These are phyloP conservation scores for Cladosporium sp. DNA, from an alignment of 2,329 filamentous ascomycete species.

Conservation along the genomic window DNA sequence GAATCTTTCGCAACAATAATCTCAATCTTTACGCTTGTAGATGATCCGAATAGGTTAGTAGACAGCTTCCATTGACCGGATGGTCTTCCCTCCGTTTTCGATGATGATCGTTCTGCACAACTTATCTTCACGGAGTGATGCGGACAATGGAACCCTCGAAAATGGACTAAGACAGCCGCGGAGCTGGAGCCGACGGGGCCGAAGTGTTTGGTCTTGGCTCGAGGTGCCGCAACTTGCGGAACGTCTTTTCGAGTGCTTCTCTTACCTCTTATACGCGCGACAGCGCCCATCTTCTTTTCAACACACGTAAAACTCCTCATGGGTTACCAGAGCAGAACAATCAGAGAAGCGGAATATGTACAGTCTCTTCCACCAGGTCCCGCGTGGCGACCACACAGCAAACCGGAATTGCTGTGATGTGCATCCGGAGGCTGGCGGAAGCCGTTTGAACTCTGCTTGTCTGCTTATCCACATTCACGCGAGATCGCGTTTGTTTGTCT, in stretches of 20 bases:
- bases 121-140: too few relatives aligned
- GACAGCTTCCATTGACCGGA: too few relatives aligned
- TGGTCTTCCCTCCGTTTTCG: too few relatives aligned
- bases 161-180: too few relatives aligned
- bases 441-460: neutral
- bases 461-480: neutral
- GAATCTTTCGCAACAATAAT: too few relatives aligned
- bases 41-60: too few relatives aligned
- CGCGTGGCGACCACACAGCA: neutral
- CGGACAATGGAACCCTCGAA: too few relatives aligned
- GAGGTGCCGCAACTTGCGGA: neutral
- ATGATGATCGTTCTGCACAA: too few relatives aligned
- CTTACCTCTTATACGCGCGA: too few relatives aligned
- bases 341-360: neutral
- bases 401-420: neutral
- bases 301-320: too few relatives aligned
- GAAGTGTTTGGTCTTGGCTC: neutral
- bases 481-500: neutral
- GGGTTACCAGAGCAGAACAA: too few relatives aligned
- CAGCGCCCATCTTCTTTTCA: neutral
- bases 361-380: neutral
- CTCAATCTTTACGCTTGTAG: too few relatives aligned
- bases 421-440: slow-evolving; percentile 12
- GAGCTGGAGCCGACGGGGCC: neutral
- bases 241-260: neutral